Evolutionary conservation across 345 rosid genomes (phyloP).

Genomic region (Trapa bicornis): DNA sequence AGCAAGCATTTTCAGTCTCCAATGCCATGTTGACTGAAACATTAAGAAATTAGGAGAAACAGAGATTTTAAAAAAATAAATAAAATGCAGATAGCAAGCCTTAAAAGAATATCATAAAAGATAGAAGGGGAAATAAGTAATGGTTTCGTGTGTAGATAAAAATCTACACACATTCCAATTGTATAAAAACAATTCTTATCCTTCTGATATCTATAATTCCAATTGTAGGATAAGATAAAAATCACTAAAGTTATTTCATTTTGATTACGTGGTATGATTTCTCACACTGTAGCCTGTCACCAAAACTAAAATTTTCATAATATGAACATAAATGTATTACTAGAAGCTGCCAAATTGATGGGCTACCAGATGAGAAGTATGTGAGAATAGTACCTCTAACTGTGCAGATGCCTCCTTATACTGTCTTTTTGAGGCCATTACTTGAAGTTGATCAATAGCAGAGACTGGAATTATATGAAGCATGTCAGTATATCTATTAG

Average conservation of each 20-base stretch:
- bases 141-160: too few relatives aligned
- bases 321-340: too few relatives aligned
- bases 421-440: slow-evolving; percentile 93
- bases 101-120: background rate
- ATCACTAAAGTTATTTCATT: background rate
- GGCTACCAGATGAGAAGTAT: background rate
- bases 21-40: background rate
- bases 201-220: too few relatives aligned
- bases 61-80: background rate
- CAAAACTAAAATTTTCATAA: slow-evolving; percentile 3
- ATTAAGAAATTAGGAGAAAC: background rate
- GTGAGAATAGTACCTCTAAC: slow-evolving; percentile 55
- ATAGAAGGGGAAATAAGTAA: too few relatives aligned
- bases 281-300: background rate
- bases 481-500: background rate
- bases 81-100: too few relatives aligned
- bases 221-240: background rate
- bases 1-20: slow-evolving; percentile 1
- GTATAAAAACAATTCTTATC: too few relatives aligned
- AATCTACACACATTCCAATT: too few relatives aligned
- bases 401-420: slow-evolving; percentile 98
- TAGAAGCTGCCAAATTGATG: background rate
- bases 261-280: background rate
- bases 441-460: slow-evolving; percentile 97
- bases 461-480: slow-evolving; percentile 47